Evolutionary conservation across 208 protist species (phyloP).

Genomic region (Vickermania ingenoplastis): DNA sequence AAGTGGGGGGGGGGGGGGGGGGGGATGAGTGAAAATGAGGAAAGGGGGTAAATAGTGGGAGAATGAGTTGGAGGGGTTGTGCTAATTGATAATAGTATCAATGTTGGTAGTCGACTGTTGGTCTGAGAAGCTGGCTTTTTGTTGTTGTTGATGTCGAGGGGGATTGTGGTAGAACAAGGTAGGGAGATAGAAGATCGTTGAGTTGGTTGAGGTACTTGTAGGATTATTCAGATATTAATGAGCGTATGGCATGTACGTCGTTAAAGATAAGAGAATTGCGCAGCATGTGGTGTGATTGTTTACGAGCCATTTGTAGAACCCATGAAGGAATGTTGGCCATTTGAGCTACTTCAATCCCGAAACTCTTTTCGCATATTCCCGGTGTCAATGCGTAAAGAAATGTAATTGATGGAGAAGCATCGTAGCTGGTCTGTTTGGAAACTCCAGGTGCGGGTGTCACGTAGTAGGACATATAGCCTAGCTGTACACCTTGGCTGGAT

Average conservation of each 20-base stretch:
- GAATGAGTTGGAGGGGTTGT: neutral
- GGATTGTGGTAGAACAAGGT: too few species aligned
- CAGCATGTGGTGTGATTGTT: constrained; percentile 54
- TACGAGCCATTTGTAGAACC: constrained; percentile 42
- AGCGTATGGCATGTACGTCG: constrained; percentile 35
- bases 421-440: constrained; percentile 9
- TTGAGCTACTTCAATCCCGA: constrained; percentile 87
- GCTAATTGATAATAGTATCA: too few species aligned
- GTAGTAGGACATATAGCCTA: constrained; percentile 86
- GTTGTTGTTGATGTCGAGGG: too few species aligned
- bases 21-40: too few species aligned
- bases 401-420: constrained; percentile 30
- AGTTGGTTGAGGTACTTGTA: neutral
- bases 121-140: too few species aligned
- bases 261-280: constrained; percentile 46
- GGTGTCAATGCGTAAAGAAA: constrained; percentile 85
- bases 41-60: too few species aligned
- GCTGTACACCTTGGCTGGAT: constrained; percentile 24
- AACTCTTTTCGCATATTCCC: constrained; percentile 82
- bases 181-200: too few species aligned
- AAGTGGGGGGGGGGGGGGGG: too few species aligned
- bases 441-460: constrained; percentile 10
- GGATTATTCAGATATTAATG: constrained; percentile 5
- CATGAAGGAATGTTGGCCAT: constrained; percentile 70
- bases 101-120: neutral